Conservation (phyloP, 148 eudicot species). For the Persicaria maculosa region DNA sequence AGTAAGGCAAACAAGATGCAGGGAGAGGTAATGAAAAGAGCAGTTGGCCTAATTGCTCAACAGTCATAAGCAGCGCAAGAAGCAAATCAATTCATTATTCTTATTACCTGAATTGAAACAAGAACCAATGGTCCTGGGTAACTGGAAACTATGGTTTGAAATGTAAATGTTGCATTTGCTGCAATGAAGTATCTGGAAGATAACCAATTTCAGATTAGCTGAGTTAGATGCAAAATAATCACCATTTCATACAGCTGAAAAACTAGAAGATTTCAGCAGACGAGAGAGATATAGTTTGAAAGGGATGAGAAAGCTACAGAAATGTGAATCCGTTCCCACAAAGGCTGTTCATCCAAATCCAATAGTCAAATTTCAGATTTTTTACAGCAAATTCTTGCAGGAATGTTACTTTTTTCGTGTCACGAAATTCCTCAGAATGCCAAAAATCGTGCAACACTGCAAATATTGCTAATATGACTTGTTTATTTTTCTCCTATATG, state of each 20-base stretch:
- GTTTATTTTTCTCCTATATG: not conserved
- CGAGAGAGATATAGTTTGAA: not conserved
- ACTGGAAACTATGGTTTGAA: slow-evolving; percentile 56
- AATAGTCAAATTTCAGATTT: not conserved
- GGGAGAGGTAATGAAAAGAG: not conserved
- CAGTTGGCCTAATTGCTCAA: not conserved
- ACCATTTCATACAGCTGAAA: not conserved
- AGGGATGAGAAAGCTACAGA: not conserved
- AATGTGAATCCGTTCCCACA: not conserved
- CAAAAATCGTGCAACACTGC: not conserved
- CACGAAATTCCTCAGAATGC: not conserved
- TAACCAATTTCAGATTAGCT: not conserved
- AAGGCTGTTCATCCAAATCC: not conserved
- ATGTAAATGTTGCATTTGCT: slow-evolving; percentile 82
- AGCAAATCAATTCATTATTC: not conserved
- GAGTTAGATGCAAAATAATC: not conserved
- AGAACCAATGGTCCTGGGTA: slow-evolving; percentile 66
- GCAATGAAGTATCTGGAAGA: slow-evolving; percentile 53
- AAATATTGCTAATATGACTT: not conserved
- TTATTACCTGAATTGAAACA: slow-evolving; percentile 71
- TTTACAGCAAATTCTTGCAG: not conserved
- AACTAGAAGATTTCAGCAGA: not conserved
- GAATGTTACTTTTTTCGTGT: not conserved
- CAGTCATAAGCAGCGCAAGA: not conserved
- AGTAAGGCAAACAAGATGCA: not conserved